Evolutionary conservation across 345 rosid species (phyloP), one percentile per base, ranked within the genome.

Genomic region (Lepidium aucheri): DNA sequence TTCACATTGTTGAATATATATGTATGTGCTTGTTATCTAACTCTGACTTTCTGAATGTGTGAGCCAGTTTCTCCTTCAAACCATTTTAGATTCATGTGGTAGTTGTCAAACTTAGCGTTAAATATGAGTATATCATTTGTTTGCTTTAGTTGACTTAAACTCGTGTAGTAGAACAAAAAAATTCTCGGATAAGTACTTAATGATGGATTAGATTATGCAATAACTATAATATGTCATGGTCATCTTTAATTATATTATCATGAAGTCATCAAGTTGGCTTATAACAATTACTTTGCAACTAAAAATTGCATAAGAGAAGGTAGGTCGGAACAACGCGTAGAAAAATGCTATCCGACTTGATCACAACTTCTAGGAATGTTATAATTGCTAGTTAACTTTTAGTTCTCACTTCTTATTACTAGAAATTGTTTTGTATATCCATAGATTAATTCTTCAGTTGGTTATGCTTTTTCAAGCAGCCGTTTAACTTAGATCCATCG

Each of bases 381-480:
- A 39, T 42, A 60, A 28, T 11, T 26, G 15, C 1, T 9, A 15
- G 28, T 59, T 59, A 36, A 59, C 51, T 28, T 38, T 5, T 28
- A 42, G 3, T 42, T 39, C 16, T 42, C 0, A 16, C 6, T 16
- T 60, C 28, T 43, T 59, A 15, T 56, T 3, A 38, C 30, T 22
- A 22, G 35, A 22, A 17, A 2, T 41, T 58, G 34, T 57, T 13
- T 39, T 41, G 9, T 9, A 59, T 24, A 15, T 58, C 6, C 0
- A 26, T 0, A 58, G 50, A 14, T 58, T n/a, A n/a, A 18, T 58
- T 58, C 34, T 60, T 60, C 28, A 34, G 30, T 1, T 7, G 90
- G 82, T 28, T 82, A 75, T 66, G 85, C 84, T 67, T 80, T 84
- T 74, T 62, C 53, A 63, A 69, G 24, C 57, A 18, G 7, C 83